Evolutionary conservation across 176 grass and related monocot species (phyloP).

Genomic region (Poa pratensis): DNA sequence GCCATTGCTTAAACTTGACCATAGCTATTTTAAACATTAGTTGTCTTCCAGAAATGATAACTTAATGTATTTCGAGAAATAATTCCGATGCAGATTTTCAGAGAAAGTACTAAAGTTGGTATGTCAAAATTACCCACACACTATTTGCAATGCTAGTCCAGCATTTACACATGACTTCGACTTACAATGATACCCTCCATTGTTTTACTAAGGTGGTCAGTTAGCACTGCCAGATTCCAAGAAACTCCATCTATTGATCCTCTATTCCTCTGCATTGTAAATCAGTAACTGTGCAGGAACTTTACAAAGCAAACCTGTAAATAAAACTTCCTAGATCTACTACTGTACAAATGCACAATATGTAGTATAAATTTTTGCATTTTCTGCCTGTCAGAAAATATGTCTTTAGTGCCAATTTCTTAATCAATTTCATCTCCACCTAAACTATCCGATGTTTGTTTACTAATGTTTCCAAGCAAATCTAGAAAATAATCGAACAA

Average conservation of each 20-base stretch:
- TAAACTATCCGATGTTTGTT: not conserved
- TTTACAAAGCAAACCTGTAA: not conserved
- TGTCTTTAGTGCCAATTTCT: not conserved
- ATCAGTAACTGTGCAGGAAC: not conserved
- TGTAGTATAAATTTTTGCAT: conserved; percentile 10
- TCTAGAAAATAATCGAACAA: conserved; percentile 13
- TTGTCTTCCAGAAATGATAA: not conserved
- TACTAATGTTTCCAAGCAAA: conserved; percentile 12
- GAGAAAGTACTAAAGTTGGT: not conserved
- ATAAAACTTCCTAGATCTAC: not conserved
- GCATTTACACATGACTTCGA: not conserved
- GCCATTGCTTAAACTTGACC: not conserved
- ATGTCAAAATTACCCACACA: not conserved
- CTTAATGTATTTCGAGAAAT: not conserved
- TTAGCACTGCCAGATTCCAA: conserved; percentile 3
- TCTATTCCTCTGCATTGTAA: not conserved
- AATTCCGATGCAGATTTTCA: not conserved
- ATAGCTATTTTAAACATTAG: conserved; percentile 1
- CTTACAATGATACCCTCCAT: too few species aligned
- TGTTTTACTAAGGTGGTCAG: not conserved
- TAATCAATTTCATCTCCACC: conserved; percentile 9
- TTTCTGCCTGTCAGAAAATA: conserved; percentile 12
- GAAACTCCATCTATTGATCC: not conserved
- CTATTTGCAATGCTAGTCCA: not conserved
- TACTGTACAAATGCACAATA: conserved; percentile 24